These are phyloP conservation scores for Myriosclerotinia curreyana DNA, from an alignment of 2,329 filamentous ascomycete species.

Conservation along the genomic window DNA sequence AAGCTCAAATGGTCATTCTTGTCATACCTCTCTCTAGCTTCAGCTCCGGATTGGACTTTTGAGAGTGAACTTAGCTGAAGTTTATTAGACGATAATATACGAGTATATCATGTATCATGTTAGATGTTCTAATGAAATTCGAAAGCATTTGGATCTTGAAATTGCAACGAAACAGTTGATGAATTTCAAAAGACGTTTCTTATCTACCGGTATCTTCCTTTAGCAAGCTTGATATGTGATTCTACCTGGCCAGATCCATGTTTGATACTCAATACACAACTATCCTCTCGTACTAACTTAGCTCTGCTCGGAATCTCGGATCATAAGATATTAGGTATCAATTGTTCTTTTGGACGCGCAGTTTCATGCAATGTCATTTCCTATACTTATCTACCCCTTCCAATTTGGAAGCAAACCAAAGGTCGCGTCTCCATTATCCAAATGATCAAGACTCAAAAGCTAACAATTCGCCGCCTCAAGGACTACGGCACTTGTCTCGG, in stretches of 20 bases:
- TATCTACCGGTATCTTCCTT: no score
- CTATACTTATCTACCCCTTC: no score
- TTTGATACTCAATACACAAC: neutral
- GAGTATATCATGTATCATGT: no score
- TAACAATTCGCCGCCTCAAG: no score
- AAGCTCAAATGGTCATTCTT: no score
- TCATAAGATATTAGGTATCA: neutral
- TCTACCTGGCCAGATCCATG: neutral
- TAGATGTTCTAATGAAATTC: neutral
- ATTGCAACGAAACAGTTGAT: no score
- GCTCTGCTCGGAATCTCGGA: neutral
- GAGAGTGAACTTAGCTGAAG: neutral
- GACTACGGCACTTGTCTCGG: neutral
- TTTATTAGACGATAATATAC: neutral
- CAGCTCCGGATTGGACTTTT: neutral
- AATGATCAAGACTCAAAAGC: neutral
- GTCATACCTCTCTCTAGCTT: no score
- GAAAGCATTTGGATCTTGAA: neutral
- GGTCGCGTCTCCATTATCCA: neutral
- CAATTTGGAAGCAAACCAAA: neutral
- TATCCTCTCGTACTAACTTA: neutral
- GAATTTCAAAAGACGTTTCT: no score
- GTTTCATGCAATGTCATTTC: no score
- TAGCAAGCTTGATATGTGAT: neutral
- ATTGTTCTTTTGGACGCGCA: neutral